Percentiles rank a stretch among this genome's conserved stretches.
phyloP scores from a whole-genome alignment of 768 basidiomycete species.

The Mycena rebaudengoi region DNA sequence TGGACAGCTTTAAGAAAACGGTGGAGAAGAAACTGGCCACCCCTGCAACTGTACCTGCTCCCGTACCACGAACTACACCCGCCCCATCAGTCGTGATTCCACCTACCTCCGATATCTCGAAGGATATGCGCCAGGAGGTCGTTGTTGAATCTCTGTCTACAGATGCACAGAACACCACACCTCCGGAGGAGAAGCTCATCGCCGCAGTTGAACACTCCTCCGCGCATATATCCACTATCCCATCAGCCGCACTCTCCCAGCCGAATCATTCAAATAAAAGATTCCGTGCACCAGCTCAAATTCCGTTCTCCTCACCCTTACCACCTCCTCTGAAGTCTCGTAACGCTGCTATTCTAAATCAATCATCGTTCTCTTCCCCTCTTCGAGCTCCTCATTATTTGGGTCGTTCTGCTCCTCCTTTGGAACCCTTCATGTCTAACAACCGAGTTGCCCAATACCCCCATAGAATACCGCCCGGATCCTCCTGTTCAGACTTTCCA shows the following conservation, averaged over 20 bases:
- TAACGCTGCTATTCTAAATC: not conserved
- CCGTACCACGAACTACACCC: not conserved
- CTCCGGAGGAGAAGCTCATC: no score
- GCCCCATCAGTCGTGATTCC: no score
- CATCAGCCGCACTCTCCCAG: not conserved
- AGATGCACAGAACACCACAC: not conserved
- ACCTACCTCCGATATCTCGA: no score
- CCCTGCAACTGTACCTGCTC: not conserved
- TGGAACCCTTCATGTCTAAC: not conserved
- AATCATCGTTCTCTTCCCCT: conserved; percentile 7
- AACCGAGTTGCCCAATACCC: not conserved
- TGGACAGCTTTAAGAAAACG: conserved; percentile 55
- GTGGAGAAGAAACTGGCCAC: not conserved
- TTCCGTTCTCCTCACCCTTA: conserved; percentile 10
- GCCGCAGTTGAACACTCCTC: not conserved
- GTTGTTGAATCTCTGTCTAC: no score
- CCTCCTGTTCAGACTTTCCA: no score
- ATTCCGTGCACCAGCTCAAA: not conserved
- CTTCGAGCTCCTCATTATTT: not conserved
- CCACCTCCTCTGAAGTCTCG: not conserved
- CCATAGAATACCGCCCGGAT: not conserved
- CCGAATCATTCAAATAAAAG: not conserved
- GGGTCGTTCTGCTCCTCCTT: not conserved
- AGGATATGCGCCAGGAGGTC: no score
- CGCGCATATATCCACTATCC: not conserved